Evolutionary conservation across 1,284 basidiomycete species (phyloP), one percentile per base, ranked within the genome.

Genomic region (Puccinia polysora): DNA sequence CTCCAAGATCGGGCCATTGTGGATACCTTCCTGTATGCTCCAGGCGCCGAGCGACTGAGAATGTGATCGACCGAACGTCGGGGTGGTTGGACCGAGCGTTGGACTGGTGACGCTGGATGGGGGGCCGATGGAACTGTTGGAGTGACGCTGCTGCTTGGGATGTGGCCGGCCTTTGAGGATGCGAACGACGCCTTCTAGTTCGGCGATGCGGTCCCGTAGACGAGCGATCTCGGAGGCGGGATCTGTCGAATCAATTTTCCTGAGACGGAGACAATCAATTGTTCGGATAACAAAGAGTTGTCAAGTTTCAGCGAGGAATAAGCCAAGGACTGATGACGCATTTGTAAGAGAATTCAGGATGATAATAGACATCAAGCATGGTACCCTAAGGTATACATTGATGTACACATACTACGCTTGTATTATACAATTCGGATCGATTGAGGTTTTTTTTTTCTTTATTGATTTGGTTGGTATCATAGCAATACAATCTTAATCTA

Each of bases 181-280:
- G 10, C 90, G 84, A 43, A 92, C 89, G 28, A 92, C 85, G 76
- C 88, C 89, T 81, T 94, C 91, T 62, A 94, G 85, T 80, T 94
- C 91, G 52, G 90, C 90, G 75, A 94, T 90, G 45, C 91, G 84
- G 76, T 89, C 88, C 69, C 89, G 84, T 65, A 92, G 83, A 73
- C 89, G 86, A 43, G 89, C 91, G 67, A 84, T 86, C 81, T 94
- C 91, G 15, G 40, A 70, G 38, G 67, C 67, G 20, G 67, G 67
- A 38, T 70, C 47, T 58, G 38, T 70, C 20, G 36, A 23, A 28
- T 70, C 67, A 50, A 58, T 49, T 47, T 70, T 59, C 58, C 56
- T 60, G n/a, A 36, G 7, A 30, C 28, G 53, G 20, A 18, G 23
- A n/a, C 14, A 34, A n/a, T n/a, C n/a, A n/a, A n/a, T n/a, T n/a